These are phyloP conservation scores for Rubus idaeus DNA, from an alignment of 306 rosid species.

Conservation along the genomic window DNA sequence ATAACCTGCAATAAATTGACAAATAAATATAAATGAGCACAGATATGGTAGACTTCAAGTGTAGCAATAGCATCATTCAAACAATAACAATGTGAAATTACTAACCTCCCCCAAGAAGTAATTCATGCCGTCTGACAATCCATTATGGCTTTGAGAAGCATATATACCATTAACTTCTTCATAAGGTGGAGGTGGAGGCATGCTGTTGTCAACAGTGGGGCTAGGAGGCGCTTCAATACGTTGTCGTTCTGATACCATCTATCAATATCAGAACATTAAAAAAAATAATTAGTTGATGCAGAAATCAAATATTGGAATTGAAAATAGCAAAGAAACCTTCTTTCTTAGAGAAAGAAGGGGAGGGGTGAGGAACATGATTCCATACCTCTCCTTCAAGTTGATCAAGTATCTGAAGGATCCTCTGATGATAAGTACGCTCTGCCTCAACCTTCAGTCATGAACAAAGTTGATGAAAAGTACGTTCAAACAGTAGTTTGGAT, in stretches of 20 bases:
- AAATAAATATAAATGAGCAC: constrained; percentile 14
- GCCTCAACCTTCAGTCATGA: constrained; percentile 72
- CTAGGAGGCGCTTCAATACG: constrained; percentile 90
- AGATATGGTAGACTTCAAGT: constrained; percentile 4
- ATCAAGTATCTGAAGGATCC: constrained; percentile 80
- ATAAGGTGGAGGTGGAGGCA: constrained; percentile 90
- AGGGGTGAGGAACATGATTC: background rate
- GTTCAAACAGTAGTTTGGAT: background rate
- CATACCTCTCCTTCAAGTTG: constrained; percentile 95
- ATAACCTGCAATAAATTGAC: constrained; percentile 52
- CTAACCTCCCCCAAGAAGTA: constrained; percentile 97
- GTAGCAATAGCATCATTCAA: constrained; percentile 3
- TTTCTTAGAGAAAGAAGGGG: too few relatives aligned
- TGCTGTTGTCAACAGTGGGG: constrained; percentile 54
- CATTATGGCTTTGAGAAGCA: constrained; percentile 73
- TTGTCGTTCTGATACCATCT: constrained; percentile 91
- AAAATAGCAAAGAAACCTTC: background rate
- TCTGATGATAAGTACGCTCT: constrained; percentile 87
- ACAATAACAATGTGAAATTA: background rate
- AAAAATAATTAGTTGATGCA: constrained; percentile 25
- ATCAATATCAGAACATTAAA: constrained; percentile 25
- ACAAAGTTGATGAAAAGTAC: constrained; percentile 21
- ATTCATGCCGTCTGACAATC: constrained; percentile 63
- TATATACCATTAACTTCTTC: constrained; percentile 81
- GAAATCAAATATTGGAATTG: constrained; percentile 15